Evolutionary conservation across 1,284 basidiomycete species (phyloP).

Genomic region (Cutaneotrichosporon cyanovorans): DNA sequence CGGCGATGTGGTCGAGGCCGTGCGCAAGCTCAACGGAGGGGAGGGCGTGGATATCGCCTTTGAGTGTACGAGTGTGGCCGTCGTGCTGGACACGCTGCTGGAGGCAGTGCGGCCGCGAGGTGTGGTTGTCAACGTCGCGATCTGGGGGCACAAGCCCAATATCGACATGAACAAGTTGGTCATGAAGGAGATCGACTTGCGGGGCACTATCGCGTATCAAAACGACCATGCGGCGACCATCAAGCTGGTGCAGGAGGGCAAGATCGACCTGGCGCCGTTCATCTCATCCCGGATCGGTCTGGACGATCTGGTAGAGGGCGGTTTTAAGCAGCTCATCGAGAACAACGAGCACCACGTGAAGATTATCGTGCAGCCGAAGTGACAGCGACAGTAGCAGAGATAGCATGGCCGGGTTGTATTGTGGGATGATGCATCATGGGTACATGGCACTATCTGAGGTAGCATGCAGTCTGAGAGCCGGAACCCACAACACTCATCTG

Average conservation of each 20-base stretch:
- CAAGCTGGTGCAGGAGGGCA: constrained; percentile 13
- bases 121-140: constrained; percentile 11
- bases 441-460: no score
- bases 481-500: no score
- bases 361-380: constrained; percentile 16
- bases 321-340: constrained; percentile 15
- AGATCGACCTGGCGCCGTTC: constrained; percentile 16
- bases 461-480: no score
- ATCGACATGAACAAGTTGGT: constrained; percentile 14
- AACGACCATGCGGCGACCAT: constrained; percentile 13
- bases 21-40: constrained; percentile 4
- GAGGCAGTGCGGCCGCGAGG: constrained; percentile 10
- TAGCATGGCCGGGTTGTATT: not conserved
- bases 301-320: constrained; percentile 10
- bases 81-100: constrained; percentile 14
- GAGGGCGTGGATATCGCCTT: constrained; percentile 14
- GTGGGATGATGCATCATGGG: no score
- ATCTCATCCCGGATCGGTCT: constrained; percentile 16
- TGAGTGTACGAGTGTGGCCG: constrained; percentile 15
- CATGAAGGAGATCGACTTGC: constrained; percentile 16
- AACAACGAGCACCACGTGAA: constrained; percentile 18
- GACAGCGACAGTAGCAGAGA: not conserved
- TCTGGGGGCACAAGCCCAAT: constrained; percentile 9
- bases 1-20: constrained; percentile 5
- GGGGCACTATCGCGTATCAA: constrained; percentile 14